Evolutionary conservation across 2,329 filamentous ascomycete genomes (phyloP).

Genomic region (Claviceps digitariae): DNA sequence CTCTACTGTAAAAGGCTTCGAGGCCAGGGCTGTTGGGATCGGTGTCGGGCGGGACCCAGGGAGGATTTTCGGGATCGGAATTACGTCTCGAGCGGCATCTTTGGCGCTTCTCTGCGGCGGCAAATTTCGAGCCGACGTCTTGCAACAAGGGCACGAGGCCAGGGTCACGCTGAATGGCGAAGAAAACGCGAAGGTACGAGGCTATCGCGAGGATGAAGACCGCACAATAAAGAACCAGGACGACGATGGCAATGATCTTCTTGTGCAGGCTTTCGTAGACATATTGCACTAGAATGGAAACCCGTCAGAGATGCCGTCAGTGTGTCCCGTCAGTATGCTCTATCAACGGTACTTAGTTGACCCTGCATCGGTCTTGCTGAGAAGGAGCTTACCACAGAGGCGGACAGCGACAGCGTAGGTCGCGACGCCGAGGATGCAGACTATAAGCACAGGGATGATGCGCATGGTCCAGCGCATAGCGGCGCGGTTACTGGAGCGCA

Average conservation of each 20-base stretch:
- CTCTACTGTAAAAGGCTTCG: conserved; percentile 66
- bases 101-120: neutral
- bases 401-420: conserved; percentile 53
- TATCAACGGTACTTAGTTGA: neutral
- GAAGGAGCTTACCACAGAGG: neutral
- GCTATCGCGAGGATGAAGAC: conserved; percentile 52
- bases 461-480: conserved; percentile 27
- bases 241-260: conserved; percentile 46
- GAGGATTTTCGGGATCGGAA: conserved; percentile 15
- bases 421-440: conserved; percentile 52
- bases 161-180: conserved; percentile 54
- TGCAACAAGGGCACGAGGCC: conserved; percentile 52
- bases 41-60: conserved; percentile 26
- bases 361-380: neutral
- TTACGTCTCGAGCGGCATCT: conserved; percentile 4
- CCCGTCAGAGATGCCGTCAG: neutral
- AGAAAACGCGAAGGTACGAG: conserved; percentile 59
- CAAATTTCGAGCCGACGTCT: conserved; percentile 19
- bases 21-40: conserved; percentile 51
- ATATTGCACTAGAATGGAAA: conserved; percentile 45
- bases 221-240: conserved; percentile 61
- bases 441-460: conserved; percentile 56
- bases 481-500: conserved; percentile 14
- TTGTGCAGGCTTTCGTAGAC: conserved; percentile 40
- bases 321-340: neutral